Evolutionary conservation across 257 asterid genomes (phyloP), one percentile per base, ranked within the genome.

Genomic region (Ligustrum vulgare): DNA sequence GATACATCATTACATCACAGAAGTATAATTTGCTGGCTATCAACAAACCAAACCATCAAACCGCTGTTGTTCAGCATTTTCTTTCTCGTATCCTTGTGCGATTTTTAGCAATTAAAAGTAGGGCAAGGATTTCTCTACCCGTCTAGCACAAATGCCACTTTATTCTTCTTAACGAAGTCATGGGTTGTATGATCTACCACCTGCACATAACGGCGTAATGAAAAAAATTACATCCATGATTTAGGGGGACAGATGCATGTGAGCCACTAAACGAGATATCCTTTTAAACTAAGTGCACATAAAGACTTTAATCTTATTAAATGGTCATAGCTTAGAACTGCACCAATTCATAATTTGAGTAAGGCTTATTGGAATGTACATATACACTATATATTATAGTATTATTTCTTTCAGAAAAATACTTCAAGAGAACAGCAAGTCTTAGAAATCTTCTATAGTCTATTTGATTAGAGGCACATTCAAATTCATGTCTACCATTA

Each of bases 121-220:
- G 23, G 9, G 8, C 25, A 35, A 25, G 31, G 37, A 33, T 16
- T 34, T 13, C 63, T n/a, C 86, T 84, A 87, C 70, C 83, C 89
- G 54, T 87, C 89, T 13, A 91, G 66, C 16, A 78, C 22, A 73
- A 90, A 93, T 36, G 74, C 75, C 37, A 84, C 93, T 0, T 81
- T 81, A 64, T 89, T 83, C 84, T 75, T 78, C 83, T 80, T 10
- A 7, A 8, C 72, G 84, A 93, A 93, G 70, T 81, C 1, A 70
- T 93, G 91, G 0, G 88, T 86, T 15, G 97, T 93, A 78, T 86
- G 98, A 83, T 93, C 98, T 4, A 88, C 93, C 79, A 85, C 89
- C 98, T 90, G 93, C 85, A 70, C 72, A 63, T 2, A 37, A 25
- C 45, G 41, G 32, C 4, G 60, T 2, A 78, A 13, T 4, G 20